Evolutionary conservation across 2,329 filamentous ascomycete species (phyloP).

Genomic region (Fusarium sp.): DNA sequence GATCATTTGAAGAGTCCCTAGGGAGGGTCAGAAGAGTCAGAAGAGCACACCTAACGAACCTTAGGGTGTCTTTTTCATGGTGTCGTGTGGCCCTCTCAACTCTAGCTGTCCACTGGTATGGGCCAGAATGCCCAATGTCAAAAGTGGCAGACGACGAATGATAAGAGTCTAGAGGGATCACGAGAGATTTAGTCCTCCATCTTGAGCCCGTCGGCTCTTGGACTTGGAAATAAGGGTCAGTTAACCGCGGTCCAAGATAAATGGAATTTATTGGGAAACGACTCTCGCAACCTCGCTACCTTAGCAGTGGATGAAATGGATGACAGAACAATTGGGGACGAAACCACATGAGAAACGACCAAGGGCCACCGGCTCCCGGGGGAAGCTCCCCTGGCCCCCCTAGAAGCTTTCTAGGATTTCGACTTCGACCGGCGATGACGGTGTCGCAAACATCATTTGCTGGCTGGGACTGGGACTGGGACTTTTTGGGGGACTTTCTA

Average conservation of each 20-base stretch:
- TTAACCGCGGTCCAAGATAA: constrained; percentile 32
- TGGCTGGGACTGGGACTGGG: neutral
- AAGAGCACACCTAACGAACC: constrained; percentile 34
- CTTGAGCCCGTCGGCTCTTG: constrained; percentile 18
- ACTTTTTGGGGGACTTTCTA: constrained; percentile 13
- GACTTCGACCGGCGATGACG: constrained; percentile 22
- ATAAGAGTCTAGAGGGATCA: constrained; percentile 36
- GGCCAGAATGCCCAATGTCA: constrained; percentile 20
- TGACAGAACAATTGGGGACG: constrained; percentile 37
- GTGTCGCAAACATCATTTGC: constrained; percentile 28
- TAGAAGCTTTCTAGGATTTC: constrained; percentile 29
- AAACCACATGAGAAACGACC: constrained; percentile 27
- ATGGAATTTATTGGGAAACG: constrained; percentile 5
- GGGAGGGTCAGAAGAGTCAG: constrained; percentile 42
- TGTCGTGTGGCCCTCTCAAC: constrained; percentile 36
- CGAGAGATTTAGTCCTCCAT: constrained; percentile 23
- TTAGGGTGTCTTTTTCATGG: constrained; percentile 30
- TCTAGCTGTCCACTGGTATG: constrained; percentile 38
- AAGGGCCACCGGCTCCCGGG: constrained; percentile 30
- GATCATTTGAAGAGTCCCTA: constrained; percentile 10
- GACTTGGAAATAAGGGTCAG: constrained; percentile 22
- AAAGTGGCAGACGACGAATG: constrained; percentile 27
- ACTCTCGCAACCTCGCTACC: constrained; percentile 23
- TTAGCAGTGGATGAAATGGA: constrained; percentile 19
- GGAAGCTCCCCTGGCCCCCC: constrained; percentile 34